Evolutionary conservation across 2,329 filamentous ascomycete species (phyloP).

Genomic region (Aureobasidium pullulans): DNA sequence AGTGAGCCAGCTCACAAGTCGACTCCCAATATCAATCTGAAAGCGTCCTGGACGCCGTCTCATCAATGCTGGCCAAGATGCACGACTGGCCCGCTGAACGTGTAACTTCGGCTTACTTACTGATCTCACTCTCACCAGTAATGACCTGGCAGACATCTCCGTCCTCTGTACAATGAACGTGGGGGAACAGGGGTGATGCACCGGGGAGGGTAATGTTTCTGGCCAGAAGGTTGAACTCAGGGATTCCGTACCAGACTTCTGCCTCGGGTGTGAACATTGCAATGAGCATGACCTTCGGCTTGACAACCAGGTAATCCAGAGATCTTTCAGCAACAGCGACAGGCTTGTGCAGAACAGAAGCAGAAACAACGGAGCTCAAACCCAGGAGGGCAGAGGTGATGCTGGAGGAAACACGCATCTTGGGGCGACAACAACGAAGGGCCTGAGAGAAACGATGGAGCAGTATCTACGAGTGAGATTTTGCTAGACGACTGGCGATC

Average conservation of each 20-base stretch:
- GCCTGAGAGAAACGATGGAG: background rate
- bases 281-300: constrained; percentile 56
- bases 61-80: too few relatives aligned
- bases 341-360: constrained; percentile 9
- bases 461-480: background rate
- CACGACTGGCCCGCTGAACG: too few relatives aligned
- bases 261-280: constrained; percentile 46
- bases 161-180: constrained; percentile 55
- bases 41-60: too few relatives aligned
- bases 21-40: too few relatives aligned
- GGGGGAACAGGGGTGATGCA: constrained; percentile 25
- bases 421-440: background rate
- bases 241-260: constrained; percentile 21
- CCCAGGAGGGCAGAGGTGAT: constrained; percentile 10
- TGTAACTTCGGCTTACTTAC: too few relatives aligned
- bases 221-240: constrained; percentile 28
- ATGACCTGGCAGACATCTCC: constrained; percentile 60
- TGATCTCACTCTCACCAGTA: constrained; percentile 56
- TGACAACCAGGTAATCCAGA: constrained; percentile 27
- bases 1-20: too few relatives aligned
- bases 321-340: constrained; percentile 16
- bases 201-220: constrained; percentile 29
- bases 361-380: constrained; percentile 12
- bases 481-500: background rate
- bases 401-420: constrained; percentile 12